Evolutionary conservation across 2,329 filamentous ascomycete species (phyloP), one percentile per base, ranked within the genome.

Genomic region (Fusarium stilboides): DNA sequence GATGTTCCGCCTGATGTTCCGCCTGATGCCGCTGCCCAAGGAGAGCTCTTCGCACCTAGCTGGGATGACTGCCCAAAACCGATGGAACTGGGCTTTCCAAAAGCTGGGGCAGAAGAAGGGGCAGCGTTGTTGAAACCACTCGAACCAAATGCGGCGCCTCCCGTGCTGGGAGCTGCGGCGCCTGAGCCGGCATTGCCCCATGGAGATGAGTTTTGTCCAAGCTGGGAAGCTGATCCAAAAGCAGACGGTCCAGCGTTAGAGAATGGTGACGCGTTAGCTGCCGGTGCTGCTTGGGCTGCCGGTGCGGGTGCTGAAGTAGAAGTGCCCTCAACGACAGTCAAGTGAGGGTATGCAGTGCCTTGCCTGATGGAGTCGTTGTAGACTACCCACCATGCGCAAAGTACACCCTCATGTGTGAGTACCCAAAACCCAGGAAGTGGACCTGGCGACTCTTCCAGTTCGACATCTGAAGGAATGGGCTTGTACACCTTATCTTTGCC

Each of bases 381-480:
- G 20, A 98, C 87, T 43, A 98, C 81, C 93, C 95, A 98, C 94
- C 95, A 99, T 14, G 90, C 87, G 45, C 89, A 89, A 17, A 99
- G 83, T 12, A 97, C 82, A 68, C 96, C 96, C 75, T 98, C 93
- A 70, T 97, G 91, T 63, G 97, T 98, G 17, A 99, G 83, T 31
- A 94, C 86, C 85, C 96, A 91, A 42, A 97, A 84, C 13, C 91
- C 93, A 8, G 96, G 96, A 10, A 98, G 81, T 14, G 96, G 95
- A 2, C 89, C 90, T 1, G 91, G 86, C 6, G 94, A 97, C 74
- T 94, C 88, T 33, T 92, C 87, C 46, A 97, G 89, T 75, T 97
- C 91, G 66, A 88, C 89, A 67, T 96, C 91, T 1, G 88, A 86
- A 20, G 89, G 89, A 60, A 97, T 92, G 2, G 94, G 94, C 69